Evolutionary conservation across 306 rosid genomes (phyloP).

Genomic region (Vigna trinervia): DNA sequence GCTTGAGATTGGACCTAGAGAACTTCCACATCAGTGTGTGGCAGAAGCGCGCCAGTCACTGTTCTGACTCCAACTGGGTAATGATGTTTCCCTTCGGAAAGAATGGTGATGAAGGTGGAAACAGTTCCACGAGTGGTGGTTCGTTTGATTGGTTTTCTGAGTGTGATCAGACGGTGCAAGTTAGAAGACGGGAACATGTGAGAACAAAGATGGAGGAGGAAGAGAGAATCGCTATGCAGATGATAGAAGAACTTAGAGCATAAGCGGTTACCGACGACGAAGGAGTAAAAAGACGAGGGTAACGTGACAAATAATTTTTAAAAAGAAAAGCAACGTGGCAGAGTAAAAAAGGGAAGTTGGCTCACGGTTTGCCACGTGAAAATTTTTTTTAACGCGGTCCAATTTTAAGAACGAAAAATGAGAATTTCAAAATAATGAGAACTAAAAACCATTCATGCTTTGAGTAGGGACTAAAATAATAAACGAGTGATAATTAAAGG

Average conservation of each 20-base stretch:
- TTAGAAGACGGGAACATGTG: neutral
- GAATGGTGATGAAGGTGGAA: neutral
- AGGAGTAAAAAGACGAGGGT: no score
- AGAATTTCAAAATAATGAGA: no score
- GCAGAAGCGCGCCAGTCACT: conserved; percentile 79
- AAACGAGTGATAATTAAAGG: no score
- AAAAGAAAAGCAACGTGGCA: no score
- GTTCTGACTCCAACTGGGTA: conserved; percentile 77
- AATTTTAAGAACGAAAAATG: no score
- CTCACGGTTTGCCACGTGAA: no score
- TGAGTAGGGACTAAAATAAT: no score
- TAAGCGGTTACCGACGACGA: no score
- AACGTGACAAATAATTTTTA: no score
- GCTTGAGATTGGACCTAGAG: conserved; percentile 86
- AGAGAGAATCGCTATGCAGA: conserved; percentile 76
- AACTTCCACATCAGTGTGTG: conserved; percentile 84
- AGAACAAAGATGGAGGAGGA: conserved; percentile 58
- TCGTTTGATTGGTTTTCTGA: neutral
- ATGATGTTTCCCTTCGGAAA: conserved; percentile 68
- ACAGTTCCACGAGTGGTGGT: neutral
- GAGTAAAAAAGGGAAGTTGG: no score
- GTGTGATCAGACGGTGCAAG: neutral
- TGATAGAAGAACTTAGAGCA: conserved; percentile 76
- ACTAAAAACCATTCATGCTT: no score
- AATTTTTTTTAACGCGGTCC: no score